Base-by-base conservation (phyloP, 2,329 filamentous ascomycete species). In the Apiospora rasikravindrae region DNA sequence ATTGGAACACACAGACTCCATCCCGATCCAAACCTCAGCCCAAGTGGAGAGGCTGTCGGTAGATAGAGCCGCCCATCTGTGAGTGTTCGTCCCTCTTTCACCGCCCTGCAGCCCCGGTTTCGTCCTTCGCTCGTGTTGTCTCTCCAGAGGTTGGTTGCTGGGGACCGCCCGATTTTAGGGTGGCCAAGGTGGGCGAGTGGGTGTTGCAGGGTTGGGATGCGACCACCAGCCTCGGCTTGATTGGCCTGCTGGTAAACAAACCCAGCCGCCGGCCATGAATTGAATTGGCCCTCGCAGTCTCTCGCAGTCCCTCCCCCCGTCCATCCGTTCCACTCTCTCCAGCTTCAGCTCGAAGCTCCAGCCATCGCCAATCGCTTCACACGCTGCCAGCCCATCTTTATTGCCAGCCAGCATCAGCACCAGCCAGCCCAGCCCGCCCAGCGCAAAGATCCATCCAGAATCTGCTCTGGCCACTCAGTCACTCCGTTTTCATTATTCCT, bases 281-380 rank as follows among this genome's bases (percentile, higher is more conserved):
- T 40, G 57, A 33, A 64, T 64, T 64, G 57, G 57, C 57, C 57
- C 19, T 40, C n/a, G 22, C 49, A 53, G 10, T 53, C 6, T 10
- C 10, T 49, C 45, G 22, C 44, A 47, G 53, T 29, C 29, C 33
- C 57, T 40, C 68, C 68, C 51, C 68, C 68, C 67, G 22, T 45
- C 45, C 33, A 42, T 37, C 45, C 47, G 67, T 47, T 68, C 49
- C 71, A 49, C 70, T 61, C 71, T 70, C 68, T 53, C 68, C 71
- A 67, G 44, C 57, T 64, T 40, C 33, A 64, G 29, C 57, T 64
- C 57, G 57, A 64, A 64, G 57, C 57, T 64, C 57, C 57, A 64
- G 57, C 33, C 57, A 61, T 61, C 53, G 29, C 16, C 19, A 61
- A 61, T 61, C 26, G 51, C 33, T 37, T 37, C 33, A 37, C 33